Conservation (phyloP, 805 yeast genomes). For the Starmera caribaea region DNA sequence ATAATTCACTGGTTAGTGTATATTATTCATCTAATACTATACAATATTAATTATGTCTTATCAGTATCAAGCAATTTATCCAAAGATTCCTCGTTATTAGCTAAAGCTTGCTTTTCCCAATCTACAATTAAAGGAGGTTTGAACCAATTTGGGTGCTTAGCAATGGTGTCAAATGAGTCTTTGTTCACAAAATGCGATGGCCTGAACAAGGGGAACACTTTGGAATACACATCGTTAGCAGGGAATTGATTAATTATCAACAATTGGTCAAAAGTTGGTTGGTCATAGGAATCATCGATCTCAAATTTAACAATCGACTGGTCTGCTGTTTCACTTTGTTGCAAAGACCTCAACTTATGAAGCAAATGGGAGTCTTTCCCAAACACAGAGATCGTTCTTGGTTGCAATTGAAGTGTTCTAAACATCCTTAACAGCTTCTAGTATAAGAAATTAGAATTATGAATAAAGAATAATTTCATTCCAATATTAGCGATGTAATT, state of each 20-base stretch:
- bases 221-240: slow-evolving; percentile 6
- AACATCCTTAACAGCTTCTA: no score
- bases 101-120: slow-evolving; percentile 50
- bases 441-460: no score
- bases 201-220: slow-evolving; percentile 10
- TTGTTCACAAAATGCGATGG: slow-evolving; percentile 3
- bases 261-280: slow-evolving; percentile 19
- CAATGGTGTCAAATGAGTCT: slow-evolving; percentile 7
- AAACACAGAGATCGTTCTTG: neutral
- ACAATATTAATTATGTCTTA: neutral
- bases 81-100: slow-evolving; percentile 36
- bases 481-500: no score
- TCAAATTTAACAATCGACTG: neutral
- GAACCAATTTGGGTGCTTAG: slow-evolving; percentile 17
- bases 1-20: no score
- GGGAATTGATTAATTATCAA: slow-evolving; percentile 9
- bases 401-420: neutral
- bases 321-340: neutral
- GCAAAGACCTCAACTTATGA: neutral
- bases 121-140: slow-evolving; percentile 46
- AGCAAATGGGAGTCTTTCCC: neutral
- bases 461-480: no score
- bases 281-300: slow-evolving; percentile 1
- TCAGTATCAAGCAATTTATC: slow-evolving; percentile 7
- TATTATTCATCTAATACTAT: neutral